Evolutionary conservation across 441 rosid genomes (phyloP).

Genomic region (Adansonia grandidieri): DNA sequence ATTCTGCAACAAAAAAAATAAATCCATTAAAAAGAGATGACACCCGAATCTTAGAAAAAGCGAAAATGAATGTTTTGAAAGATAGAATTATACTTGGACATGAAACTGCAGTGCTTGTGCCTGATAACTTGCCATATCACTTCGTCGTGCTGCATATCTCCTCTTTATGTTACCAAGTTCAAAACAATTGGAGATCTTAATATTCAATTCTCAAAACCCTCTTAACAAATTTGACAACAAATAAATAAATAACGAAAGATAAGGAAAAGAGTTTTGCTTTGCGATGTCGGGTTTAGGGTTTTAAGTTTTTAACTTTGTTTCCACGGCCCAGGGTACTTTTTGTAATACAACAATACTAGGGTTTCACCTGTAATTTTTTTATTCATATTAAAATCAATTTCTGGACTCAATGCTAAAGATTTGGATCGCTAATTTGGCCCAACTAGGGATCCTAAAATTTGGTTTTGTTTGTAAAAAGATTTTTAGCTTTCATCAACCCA

Average conservation of each 20-base stretch:
- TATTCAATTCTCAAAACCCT: not conserved
- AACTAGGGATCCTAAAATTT: no score
- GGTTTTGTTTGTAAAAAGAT: no score
- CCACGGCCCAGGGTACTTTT: no score
- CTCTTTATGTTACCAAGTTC: not conserved
- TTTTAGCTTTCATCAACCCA: no score
- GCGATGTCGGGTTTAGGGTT: slow-evolving; percentile 11
- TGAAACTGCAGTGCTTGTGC: slow-evolving; percentile 92
- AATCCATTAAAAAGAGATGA: not conserved
- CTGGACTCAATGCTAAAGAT: no score
- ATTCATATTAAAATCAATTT: no score
- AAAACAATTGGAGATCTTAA: not conserved
- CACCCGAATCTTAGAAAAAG: not conserved
- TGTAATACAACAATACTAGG: no score
- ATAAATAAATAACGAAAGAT: not conserved
- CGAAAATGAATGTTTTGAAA: not conserved
- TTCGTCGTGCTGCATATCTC: slow-evolving; percentile 58
- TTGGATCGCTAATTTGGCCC: no score
- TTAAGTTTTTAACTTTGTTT: not conserved
- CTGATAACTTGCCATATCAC: slow-evolving; percentile 96
- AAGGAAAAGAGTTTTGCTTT: not conserved
- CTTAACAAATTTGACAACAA: no score
- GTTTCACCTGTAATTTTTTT: no score
- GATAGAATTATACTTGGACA: slow-evolving; percentile 72
- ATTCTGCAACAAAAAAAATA: slow-evolving; percentile 50